phyloP scores from a whole-genome alignment of 1,284 basidiomycete species.

The Abortiporus biennis region DNA sequence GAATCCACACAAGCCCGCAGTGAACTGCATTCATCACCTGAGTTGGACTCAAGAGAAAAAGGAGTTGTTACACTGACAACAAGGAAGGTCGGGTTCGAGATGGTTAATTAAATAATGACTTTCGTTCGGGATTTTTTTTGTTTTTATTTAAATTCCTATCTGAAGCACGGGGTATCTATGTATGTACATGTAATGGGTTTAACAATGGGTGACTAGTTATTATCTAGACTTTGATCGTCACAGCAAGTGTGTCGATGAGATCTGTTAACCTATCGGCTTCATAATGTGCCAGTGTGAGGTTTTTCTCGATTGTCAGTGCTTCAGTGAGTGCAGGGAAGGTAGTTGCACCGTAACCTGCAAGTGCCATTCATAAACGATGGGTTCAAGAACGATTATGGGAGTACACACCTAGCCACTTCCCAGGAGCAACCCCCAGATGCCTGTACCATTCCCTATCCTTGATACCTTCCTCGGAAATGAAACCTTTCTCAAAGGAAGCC shows the following conservation, averaged over 20 bases:
- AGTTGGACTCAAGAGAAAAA: conserved; percentile 5
- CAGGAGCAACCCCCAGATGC: conserved; percentile 85
- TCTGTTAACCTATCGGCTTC: conserved; percentile 58
- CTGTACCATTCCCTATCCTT: conserved; percentile 81
- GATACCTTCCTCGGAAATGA: conserved; percentile 76
- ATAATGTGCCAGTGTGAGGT: conserved; percentile 51
- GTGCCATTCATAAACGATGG: conserved; percentile 4
- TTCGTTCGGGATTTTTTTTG: too few species aligned
- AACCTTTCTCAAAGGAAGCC: conserved; percentile 74
- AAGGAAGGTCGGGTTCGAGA: conserved; percentile 1
- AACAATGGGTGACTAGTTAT: too few species aligned
- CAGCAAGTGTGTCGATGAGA: conserved; percentile 44
- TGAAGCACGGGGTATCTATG: too few species aligned
- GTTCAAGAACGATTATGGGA: not conserved
- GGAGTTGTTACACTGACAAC: not conserved
- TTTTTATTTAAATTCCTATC: too few species aligned
- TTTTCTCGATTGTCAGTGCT: conserved; percentile 67
- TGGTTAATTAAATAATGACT: too few species aligned
- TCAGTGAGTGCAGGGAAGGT: conserved; percentile 83
- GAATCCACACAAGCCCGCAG: too few species aligned
- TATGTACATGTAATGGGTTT: too few species aligned
- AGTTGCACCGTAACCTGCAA: conserved; percentile 77
- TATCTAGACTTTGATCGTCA: too few species aligned
- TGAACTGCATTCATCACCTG: conserved; percentile 2
- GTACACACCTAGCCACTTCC: conserved; percentile 74